Evolutionary conservation across 352 stramenopile species (phyloP).

Genomic region (Phytophthora hybrid): DNA sequence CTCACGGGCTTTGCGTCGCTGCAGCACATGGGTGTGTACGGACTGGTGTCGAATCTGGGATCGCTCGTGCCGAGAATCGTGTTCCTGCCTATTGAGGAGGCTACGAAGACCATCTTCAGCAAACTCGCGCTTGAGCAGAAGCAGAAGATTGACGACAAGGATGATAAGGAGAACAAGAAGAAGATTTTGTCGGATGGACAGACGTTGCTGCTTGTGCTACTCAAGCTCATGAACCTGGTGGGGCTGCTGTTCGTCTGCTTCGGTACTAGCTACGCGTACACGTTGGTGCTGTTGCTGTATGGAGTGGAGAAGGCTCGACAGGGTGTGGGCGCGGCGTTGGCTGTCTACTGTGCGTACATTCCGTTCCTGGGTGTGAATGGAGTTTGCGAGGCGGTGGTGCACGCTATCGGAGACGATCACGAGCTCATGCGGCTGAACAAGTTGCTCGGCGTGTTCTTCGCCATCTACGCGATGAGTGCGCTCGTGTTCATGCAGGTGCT

Average conservation of each 20-base stretch:
- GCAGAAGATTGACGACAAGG: slow-evolving; percentile 20
- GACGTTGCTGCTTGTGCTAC: slow-evolving; percentile 71
- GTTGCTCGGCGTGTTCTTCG: slow-evolving; percentile 83
- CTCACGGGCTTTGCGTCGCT: slow-evolving; percentile 90
- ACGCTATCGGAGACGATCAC: slow-evolving; percentile 79
- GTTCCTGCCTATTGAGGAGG: slow-evolving; percentile 97
- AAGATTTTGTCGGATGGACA: slow-evolving; percentile 42
- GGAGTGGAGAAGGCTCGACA: slow-evolving; percentile 71
- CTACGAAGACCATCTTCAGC: slow-evolving; percentile 95
- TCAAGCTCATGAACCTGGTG: slow-evolving; percentile 88
- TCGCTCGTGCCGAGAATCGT: slow-evolving; percentile 96
- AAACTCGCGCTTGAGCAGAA: slow-evolving; percentile 73
- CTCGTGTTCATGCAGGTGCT: slow-evolving; percentile 74
- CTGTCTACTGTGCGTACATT: slow-evolving; percentile 95
- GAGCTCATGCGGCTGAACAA: slow-evolving; percentile 87
- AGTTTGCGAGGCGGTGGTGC: slow-evolving; percentile 97
- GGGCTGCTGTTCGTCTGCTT: slow-evolving; percentile 90
- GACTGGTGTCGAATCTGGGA: slow-evolving; percentile 95
- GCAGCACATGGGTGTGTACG: slow-evolving; percentile 97
- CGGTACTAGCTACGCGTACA: slow-evolving; percentile 82
- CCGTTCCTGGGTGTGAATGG: slow-evolving; percentile 96
- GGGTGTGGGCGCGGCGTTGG: slow-evolving; percentile 64
- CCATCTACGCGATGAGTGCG: slow-evolving; percentile 69
- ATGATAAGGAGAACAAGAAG: slow-evolving; percentile 36
- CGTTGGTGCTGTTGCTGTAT: slow-evolving; percentile 83